Base-by-base conservation (phyloP, 1,139 yeast genomes). In the Suhomyces kunorum region DNA sequence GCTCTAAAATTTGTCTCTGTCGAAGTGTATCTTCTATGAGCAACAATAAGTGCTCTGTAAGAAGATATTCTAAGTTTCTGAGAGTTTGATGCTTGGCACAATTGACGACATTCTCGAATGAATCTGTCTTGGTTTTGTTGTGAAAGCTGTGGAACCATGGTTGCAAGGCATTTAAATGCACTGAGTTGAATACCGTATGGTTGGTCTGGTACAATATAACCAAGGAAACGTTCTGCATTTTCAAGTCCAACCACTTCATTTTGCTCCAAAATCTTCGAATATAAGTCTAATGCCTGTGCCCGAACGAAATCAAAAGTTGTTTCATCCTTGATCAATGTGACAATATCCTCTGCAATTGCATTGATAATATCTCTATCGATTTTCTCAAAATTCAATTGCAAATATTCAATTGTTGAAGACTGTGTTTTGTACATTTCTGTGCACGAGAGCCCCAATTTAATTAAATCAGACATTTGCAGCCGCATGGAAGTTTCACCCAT, bases 351-450 rank as follows among this genome's bases (percentile, higher is more conserved):
- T 18, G 23, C 29, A 14, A 32, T 24, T 1, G 9, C 15, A n/a
- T 3, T 9, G 8, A 32, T 12, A 3, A 32, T 14, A 6, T 8
- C n/a, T 2, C 4, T 4, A 7, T 32, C 30, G 4, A 32, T 3
- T 6, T 4, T 13, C 7, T 44, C 34, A 23, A 58, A 32, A 30
- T 49, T 38, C 2, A 34, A 23, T 3, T 46, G 38, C 26, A 63
- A 56, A 35, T 59, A 68, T 1, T 59, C 47, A 16, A 81, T 57
- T 0, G 78, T 68, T 5, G 63, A 55, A 4, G 69, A 48, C 49
- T 77, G 82, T 8, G 79, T 80, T 45, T 80, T 83, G 46, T 69
- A 78, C 32, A 63, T 65, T 2, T 61, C 43, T 2, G 40, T 43
- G 2, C 80, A 76, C 1, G 42, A 32, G 14, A 76, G 45, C 4